Conservation (phyloP, 2,329 filamentous ascomycete species). For the Penicillium aurantiogriseum region DNA sequence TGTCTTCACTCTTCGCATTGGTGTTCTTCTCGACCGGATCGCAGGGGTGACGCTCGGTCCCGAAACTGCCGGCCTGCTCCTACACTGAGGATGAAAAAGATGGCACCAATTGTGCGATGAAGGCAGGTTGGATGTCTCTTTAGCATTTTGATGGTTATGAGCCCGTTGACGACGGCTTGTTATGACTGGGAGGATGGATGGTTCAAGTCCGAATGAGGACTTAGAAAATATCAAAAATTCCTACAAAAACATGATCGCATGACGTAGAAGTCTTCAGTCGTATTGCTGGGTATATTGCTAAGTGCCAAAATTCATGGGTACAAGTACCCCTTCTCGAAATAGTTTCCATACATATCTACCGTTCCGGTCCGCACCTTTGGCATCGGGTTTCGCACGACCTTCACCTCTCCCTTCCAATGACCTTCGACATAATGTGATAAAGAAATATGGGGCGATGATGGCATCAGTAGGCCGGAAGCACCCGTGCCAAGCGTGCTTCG, state of each 20-base stretch:
- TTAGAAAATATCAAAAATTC: conserved; percentile 27
- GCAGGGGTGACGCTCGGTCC: conserved; percentile 13
- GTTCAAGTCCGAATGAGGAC: conserved; percentile 13
- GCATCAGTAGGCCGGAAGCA: conserved; percentile 14
- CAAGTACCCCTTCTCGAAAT: conserved; percentile 53
- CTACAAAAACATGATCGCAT: conserved; percentile 14
- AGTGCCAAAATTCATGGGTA: conserved; percentile 44
- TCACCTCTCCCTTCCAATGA: conserved; percentile 60
- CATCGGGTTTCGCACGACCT: conserved; percentile 51
- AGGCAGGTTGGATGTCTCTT: conserved; percentile 9
- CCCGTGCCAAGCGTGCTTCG: conserved; percentile 25
- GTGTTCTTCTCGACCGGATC: conserved; percentile 27
- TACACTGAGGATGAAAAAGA: conserved; percentile 20
- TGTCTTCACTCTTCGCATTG: conserved; percentile 31
- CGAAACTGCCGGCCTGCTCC: conserved; percentile 8
- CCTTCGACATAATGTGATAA: conserved; percentile 51
- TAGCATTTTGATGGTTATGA: conserved; percentile 12
- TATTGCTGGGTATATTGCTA: not conserved
- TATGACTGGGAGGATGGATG: conserved; percentile 21
- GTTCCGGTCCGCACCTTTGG: conserved; percentile 43
- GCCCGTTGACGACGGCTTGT: conserved; percentile 20
- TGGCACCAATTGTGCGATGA: conserved; percentile 14
- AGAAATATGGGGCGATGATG: conserved; percentile 22
- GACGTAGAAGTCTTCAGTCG: not conserved
- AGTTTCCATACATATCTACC: conserved; percentile 55